A percentile compares a stretch with the other conserved stretches of the same genome.
Conservation (phyloP, 768 basidiomycete genomes). For the Mycena rebaudengoi region DNA sequence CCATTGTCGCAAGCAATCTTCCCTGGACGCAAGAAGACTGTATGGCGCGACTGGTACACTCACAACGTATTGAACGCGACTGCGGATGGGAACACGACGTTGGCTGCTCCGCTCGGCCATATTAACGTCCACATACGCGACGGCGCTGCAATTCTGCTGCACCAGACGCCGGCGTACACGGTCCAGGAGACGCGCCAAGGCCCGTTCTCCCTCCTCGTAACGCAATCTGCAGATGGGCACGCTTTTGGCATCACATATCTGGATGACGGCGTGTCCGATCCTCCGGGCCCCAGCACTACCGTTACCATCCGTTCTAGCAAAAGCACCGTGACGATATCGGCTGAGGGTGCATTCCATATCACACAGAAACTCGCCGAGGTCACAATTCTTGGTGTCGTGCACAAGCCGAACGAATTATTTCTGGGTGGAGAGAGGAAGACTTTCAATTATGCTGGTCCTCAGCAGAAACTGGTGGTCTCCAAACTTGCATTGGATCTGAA, state of each 20-base stretch:
- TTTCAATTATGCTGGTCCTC: constrained; percentile 50
- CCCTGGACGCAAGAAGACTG: constrained; percentile 62
- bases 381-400: constrained; percentile 64
- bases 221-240: constrained; percentile 53
- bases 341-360: constrained; percentile 51
- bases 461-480: constrained; percentile 51
- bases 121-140: constrained; percentile 83
- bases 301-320: constrained; percentile 52
- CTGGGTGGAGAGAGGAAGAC: constrained; percentile 45
- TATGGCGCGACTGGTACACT: constrained; percentile 82
- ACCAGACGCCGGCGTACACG: constrained; percentile 71
- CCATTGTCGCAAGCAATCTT: constrained; percentile 65
- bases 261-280: constrained; percentile 75
- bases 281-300: constrained; percentile 61
- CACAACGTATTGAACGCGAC: constrained; percentile 60
- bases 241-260: constrained; percentile 71
- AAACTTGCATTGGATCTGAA: constrained; percentile 55
- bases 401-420: constrained; percentile 47
- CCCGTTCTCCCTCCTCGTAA: constrained; percentile 70
- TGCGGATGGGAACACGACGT: constrained; percentile 52
- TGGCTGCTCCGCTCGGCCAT: constrained; percentile 75
- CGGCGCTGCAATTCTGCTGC: constrained; percentile 69
- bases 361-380: constrained; percentile 57
- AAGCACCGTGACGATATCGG: constrained; percentile 47
- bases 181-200: constrained; percentile 69